A percentile compares a stretch with the other conserved stretches of the same genome.
Conservation (phyloP, 1,284 basidiomycete genomes). For the Heterobasidion parviporum region DNA sequence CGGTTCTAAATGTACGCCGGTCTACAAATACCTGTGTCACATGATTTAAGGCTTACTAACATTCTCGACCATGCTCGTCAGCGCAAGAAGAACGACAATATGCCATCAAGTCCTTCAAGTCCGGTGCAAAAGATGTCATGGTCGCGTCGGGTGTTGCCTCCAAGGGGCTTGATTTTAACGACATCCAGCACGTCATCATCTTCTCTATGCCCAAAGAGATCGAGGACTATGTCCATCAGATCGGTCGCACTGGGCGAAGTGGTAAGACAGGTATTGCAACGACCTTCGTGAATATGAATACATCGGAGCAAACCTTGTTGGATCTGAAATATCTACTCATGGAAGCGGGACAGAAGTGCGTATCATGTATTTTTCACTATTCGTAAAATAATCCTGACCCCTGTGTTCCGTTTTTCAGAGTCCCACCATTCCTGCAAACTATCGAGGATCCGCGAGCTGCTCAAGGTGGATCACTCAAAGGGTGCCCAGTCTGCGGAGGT, state of each 20-base stretch:
- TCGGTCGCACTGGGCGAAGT: constrained; percentile 94
- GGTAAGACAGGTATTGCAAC: constrained; percentile 99
- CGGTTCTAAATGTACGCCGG: constrained; percentile 81
- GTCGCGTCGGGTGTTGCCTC: constrained; percentile 97
- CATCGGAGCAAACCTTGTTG: constrained; percentile 89
- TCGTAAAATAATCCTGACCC: background rate
- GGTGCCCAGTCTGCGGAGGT: constrained; percentile 97
- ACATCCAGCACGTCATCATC: constrained; percentile 96
- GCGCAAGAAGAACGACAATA: constrained; percentile 99
- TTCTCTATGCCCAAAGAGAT: constrained; percentile 99
- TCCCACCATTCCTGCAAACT: constrained; percentile 89
- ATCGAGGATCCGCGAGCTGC: constrained; percentile 88
- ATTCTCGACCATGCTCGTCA: constrained; percentile 20
- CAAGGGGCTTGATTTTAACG: constrained; percentile 97
- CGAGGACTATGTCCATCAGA: constrained; percentile 97
- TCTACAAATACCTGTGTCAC: constrained; percentile 1
- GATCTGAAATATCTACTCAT: constrained; percentile 96
- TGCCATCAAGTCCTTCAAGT: constrained; percentile 96
- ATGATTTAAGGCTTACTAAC: background rate
- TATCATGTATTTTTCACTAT: constrained; percentile 8
- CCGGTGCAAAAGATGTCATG: constrained; percentile 97
- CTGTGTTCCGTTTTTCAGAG: constrained; percentile 37
- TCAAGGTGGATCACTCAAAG: constrained; percentile 70
- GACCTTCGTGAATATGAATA: constrained; percentile 99
- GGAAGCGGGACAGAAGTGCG: constrained; percentile 94